Evolutionary conservation across 2,329 filamentous ascomycete species (phyloP).

Genomic region (Penicillium brasilianum): DNA sequence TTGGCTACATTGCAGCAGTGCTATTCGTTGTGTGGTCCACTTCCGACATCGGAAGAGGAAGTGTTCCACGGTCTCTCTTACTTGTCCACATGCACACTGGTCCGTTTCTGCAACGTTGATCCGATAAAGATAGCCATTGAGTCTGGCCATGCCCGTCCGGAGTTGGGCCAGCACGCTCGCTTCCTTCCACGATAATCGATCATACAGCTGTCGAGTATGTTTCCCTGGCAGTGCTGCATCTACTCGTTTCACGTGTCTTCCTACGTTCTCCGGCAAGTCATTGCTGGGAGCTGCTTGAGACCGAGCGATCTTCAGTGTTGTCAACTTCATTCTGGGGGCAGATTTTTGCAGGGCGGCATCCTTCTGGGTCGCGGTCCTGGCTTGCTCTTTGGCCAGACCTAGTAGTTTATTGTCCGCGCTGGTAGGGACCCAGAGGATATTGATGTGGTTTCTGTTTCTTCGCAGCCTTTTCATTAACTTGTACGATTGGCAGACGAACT

Average conservation of each 20-base stretch:
- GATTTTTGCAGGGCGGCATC: constrained; percentile 22
- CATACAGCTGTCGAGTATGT: constrained; percentile 34
- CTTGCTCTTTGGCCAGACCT: constrained; percentile 31
- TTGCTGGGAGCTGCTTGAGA: constrained; percentile 25
- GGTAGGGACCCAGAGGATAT: constrained; percentile 24
- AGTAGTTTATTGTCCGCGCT: constrained; percentile 23
- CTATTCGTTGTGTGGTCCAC: constrained; percentile 33
- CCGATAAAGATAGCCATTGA: constrained; percentile 35
- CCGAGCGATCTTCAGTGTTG: constrained; percentile 32
- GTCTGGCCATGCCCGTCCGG: constrained; percentile 36
- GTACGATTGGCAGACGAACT: constrained; percentile 28
- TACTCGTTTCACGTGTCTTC: constrained; percentile 32
- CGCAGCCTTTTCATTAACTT: constrained; percentile 28
- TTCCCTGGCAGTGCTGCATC: constrained; percentile 36
- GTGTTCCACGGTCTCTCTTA: constrained; percentile 1
- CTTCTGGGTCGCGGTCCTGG: constrained; percentile 26
- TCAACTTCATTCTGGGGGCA: constrained; percentile 31
- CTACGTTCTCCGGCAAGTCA: constrained; percentile 28
- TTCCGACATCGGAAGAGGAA: constrained; percentile 26
- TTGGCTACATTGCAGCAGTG: constrained; percentile 31
- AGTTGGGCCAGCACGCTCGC: constrained; percentile 37
- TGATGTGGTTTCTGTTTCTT: constrained; percentile 28
- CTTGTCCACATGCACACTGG: constrained; percentile 22
- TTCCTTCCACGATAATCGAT: constrained; percentile 34
- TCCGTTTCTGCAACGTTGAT: constrained; percentile 20